Percentiles rank a stretch among this genome's conserved stretches.
Evolutionary conservation across 768 basidiomycete species (phyloP).

Genomic region (Calocybe gangraenosa): DNA sequence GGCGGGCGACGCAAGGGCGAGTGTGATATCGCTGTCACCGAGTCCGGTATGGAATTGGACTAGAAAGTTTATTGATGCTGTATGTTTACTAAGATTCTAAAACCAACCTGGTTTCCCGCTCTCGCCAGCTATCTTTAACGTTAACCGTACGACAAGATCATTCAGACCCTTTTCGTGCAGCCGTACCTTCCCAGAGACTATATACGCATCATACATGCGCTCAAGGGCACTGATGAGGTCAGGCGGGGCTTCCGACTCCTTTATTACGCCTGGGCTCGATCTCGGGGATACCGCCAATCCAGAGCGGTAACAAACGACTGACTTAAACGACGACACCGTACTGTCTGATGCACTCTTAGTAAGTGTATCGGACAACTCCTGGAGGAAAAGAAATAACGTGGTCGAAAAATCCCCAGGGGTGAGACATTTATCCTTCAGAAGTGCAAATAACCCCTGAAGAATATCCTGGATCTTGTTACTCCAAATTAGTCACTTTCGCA

Average conservation of each 20-base stretch:
- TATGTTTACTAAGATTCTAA: not conserved
- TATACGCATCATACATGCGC: conserved; percentile 25
- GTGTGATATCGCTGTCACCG: conserved; percentile 67
- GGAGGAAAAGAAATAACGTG: conserved; percentile 27
- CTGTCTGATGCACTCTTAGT: conserved; percentile 33
- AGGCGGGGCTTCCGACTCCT: conserved; percentile 11
- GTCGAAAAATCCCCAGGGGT: conserved; percentile 10
- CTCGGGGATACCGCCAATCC: conserved; percentile 51
- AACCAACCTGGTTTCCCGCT: conserved; percentile 52
- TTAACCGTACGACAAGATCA: conserved; percentile 57
- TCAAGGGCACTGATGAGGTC: conserved; percentile 28
- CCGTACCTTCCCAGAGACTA: conserved; percentile 36
- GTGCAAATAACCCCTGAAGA: conserved; percentile 23
- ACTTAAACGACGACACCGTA: conserved; percentile 68
- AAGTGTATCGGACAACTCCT: conserved; percentile 33
- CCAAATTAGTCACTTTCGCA: too few species aligned
- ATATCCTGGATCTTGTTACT: conserved; percentile 21
- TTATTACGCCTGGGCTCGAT: conserved; percentile 20
- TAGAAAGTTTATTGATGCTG: conserved; percentile 21
- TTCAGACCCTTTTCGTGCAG: conserved; percentile 61
- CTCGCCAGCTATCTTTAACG: conserved; percentile 48
- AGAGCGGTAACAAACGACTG: conserved; percentile 73
- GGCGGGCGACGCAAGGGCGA: conserved; percentile 57
- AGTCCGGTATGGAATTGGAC: conserved; percentile 86
- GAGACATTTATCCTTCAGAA: conserved; percentile 12